These are phyloP conservation scores for Colletotrichum neosansevieriae DNA, from an alignment of 2,329 filamentous ascomycete genomes.

Conservation along the genomic window DNA sequence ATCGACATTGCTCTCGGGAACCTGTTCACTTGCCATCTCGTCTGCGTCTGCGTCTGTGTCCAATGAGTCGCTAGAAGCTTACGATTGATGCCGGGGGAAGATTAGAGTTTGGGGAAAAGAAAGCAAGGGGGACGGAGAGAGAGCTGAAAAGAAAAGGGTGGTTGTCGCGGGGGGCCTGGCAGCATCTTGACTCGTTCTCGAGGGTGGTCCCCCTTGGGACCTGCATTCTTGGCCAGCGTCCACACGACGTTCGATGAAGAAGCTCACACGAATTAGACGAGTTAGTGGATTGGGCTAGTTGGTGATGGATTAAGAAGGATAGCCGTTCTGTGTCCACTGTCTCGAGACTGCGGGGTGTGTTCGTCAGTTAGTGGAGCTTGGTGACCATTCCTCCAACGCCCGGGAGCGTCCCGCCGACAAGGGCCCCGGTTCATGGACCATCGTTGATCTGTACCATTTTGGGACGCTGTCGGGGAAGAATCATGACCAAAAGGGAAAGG, in stretches of 20 bases:
- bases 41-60: neutral
- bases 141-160: neutral
- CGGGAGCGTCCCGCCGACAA: constrained; percentile 25
- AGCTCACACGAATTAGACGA: neutral
- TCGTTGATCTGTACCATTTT: constrained; percentile 17
- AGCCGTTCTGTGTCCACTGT: neutral
- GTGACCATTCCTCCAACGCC: constrained; percentile 1
- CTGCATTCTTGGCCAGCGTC: neutral
- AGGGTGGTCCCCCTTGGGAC: neutral
- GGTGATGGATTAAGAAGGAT: constrained; percentile 1
- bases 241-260: neutral
- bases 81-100: neutral
- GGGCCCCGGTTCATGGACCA: constrained; percentile 11
- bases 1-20: constrained; percentile 45
- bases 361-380: neutral
- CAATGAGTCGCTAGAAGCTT: neutral
- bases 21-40: constrained; percentile 29
- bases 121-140: neutral
- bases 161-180: constrained; percentile 5
- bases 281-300: constrained; percentile 5
- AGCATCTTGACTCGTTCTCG: constrained; percentile 26
- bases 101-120: constrained; percentile 13
- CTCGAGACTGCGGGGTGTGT: constrained; percentile 2
- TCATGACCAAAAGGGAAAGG: too few relatives aligned
- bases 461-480: neutral